Conservation (phyloP, 2,329 filamentous ascomycete species). For the Chrysoporthe austroafricana region DNA sequence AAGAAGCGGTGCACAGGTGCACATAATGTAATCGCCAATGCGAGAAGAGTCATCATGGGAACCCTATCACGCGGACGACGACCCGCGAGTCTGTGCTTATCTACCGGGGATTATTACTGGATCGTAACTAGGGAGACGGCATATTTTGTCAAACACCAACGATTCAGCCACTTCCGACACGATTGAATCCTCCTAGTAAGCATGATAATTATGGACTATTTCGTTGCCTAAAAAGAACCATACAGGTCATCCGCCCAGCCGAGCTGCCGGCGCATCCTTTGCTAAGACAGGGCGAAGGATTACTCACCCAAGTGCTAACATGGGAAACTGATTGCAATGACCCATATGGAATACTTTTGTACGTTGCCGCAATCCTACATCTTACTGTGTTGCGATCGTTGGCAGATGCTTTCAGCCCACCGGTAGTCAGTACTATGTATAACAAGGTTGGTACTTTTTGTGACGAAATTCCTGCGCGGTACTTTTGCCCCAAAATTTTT, state of each 20-base stretch:
- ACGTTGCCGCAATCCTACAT: neutral
- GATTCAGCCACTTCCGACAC: neutral
- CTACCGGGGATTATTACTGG: conserved; percentile 36
- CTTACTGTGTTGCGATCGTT: neutral
- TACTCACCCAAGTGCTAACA: neutral
- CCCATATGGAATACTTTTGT: neutral
- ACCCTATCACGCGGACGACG: neutral
- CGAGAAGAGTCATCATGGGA: neutral
- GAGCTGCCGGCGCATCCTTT: neutral
- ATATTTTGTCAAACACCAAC: neutral
- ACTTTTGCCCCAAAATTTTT: neutral
- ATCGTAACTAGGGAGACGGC: neutral
- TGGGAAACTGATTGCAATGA: neutral
- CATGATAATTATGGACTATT: conserved; percentile 4
- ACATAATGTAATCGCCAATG: neutral
- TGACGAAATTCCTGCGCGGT: neutral
- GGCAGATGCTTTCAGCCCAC: neutral
- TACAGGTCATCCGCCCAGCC: neutral
- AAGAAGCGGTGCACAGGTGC: neutral
- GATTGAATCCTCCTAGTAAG: conserved; percentile 3
- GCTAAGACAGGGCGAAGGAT: neutral
- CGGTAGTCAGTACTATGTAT: neutral
- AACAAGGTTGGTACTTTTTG: neutral
- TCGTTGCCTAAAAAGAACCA: conserved; percentile 3
- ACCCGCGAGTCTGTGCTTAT: neutral